A percentile compares a stretch with the other conserved stretches of the same genome.
Evolutionary conservation across 352 stramenopile genomes (phyloP).

Genomic region (Pythium phragmitis): DNA sequence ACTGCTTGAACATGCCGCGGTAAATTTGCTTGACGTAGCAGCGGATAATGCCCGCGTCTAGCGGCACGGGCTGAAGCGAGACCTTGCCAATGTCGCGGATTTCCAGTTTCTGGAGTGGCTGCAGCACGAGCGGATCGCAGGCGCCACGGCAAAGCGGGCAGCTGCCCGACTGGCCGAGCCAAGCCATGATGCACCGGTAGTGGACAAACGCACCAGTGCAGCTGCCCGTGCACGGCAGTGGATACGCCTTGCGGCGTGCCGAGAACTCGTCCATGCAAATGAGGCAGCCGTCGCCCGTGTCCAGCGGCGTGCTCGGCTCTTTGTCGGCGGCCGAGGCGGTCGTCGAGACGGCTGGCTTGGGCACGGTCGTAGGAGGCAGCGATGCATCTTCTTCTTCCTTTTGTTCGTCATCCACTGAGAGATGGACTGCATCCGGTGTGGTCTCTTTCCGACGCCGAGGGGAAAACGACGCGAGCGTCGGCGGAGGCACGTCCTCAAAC

Average conservation of each 20-base stretch:
- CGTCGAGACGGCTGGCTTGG: conserved; percentile 7
- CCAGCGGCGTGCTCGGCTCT: conserved; percentile 23
- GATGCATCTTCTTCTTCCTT: conserved; percentile 30
- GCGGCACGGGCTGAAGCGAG: conserved; percentile 69
- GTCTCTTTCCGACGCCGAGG: conserved; percentile 44
- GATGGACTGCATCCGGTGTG: conserved; percentile 18
- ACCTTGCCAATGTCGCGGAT: conserved; percentile 78
- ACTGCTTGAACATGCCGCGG: conserved; percentile 86
- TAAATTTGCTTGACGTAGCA: conserved; percentile 90
- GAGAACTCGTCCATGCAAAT: conserved; percentile 92
- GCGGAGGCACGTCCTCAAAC: conserved; percentile 38
- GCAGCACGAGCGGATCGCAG: conserved; percentile 78
- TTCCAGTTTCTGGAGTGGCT: conserved; percentile 83
- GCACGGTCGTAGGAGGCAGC: not conserved
- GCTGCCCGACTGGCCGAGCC: conserved; percentile 80
- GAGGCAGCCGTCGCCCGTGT: conserved; percentile 54
- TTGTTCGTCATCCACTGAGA: conserved; percentile 32
- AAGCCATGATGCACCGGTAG: conserved; percentile 89
- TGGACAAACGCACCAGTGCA: conserved; percentile 82
- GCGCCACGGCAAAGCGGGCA: conserved; percentile 79
- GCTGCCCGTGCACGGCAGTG: conserved; percentile 73
- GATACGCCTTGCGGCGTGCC: conserved; percentile 76
- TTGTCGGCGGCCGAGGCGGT: conserved; percentile 24
- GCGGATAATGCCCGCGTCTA: conserved; percentile 84
- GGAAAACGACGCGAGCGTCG: conserved; percentile 53